A percentile compares a stretch with the other conserved stretches of the same genome.
phyloP scores from a whole-genome alignment of 2,329 filamentous ascomycete genomes.

The Biscogniauxia mediterranea region DNA sequence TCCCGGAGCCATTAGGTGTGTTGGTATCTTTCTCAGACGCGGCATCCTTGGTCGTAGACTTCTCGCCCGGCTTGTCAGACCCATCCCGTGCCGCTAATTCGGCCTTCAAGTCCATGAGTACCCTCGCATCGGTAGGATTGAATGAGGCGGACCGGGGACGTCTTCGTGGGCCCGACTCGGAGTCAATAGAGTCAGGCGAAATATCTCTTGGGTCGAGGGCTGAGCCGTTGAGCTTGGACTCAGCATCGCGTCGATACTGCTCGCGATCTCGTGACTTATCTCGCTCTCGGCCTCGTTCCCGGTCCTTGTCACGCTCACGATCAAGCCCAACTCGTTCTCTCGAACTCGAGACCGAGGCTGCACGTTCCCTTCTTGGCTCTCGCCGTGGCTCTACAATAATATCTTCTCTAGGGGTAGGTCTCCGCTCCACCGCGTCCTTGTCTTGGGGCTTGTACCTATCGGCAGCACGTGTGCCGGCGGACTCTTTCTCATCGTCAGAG shows the following conservation, averaged over 20 bases:
- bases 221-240: slow-evolving; percentile 34
- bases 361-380: slow-evolving; percentile 23
- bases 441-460: slow-evolving; percentile 33
- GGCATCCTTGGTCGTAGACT: slow-evolving; percentile 14
- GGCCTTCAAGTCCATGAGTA: slow-evolving; percentile 49
- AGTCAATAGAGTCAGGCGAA: slow-evolving; percentile 39
- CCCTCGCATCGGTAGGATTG: slow-evolving; percentile 52
- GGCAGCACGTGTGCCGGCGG: slow-evolving; percentile 19
- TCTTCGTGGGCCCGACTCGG: slow-evolving; percentile 38
- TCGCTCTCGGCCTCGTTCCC: slow-evolving; percentile 13
- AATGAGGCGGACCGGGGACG: slow-evolving; percentile 44
- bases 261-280: slow-evolving; percentile 21
- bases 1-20: slow-evolving; percentile 15
- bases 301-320: slow-evolving; percentile 16
- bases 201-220: slow-evolving; percentile 34
- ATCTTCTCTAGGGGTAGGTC: slow-evolving; percentile 24
- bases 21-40: slow-evolving; percentile 14
- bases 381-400: slow-evolving; percentile 24
- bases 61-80: slow-evolving; percentile 28
- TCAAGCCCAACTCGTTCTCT: slow-evolving; percentile 16
- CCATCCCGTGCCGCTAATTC: slow-evolving; percentile 45
- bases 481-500: slow-evolving; percentile 27
- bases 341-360: slow-evolving; percentile 19
- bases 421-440: slow-evolving; percentile 22
- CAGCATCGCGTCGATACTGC: slow-evolving; percentile 38